phyloP scores from a whole-genome alignment of 164 flowering plant species.

The Piper longum region DNA sequence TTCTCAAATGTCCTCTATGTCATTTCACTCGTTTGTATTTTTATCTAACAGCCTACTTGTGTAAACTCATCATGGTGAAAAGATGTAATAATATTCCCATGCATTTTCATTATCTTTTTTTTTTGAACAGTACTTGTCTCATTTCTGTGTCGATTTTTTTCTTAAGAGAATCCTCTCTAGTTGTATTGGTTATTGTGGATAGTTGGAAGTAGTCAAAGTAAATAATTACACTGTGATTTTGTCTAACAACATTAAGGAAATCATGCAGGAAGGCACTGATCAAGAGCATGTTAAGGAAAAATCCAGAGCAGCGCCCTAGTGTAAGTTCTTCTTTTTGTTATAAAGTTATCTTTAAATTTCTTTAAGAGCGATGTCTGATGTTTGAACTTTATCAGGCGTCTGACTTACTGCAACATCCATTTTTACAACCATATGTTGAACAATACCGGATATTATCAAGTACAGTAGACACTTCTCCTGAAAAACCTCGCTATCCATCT shows the following conservation, averaged over 20 bases:
- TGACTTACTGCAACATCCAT: slow-evolving; percentile 78
- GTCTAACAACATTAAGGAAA: slow-evolving; percentile 5
- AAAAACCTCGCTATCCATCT: slow-evolving; percentile 29
- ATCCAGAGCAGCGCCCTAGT: slow-evolving; percentile 89
- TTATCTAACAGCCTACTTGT: background rate
- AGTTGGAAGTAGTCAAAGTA: background rate
- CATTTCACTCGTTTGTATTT: background rate
- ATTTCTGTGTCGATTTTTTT: background rate
- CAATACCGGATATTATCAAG: slow-evolving; percentile 40
- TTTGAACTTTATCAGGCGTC: slow-evolving; percentile 55
- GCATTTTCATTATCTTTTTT: background rate
- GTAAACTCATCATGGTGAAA: background rate
- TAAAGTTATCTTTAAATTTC: background rate
- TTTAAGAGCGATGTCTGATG: background rate
- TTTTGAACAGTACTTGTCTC: background rate
- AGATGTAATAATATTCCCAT: background rate
- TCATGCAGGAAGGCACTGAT: slow-evolving; percentile 71
- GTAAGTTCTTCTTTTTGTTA: slow-evolving; percentile 26
- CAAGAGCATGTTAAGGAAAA: slow-evolving; percentile 93
- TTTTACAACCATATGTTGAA: slow-evolving; percentile 75
- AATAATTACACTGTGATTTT: background rate
- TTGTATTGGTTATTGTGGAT: too few relatives aligned
- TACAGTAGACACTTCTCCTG: slow-evolving; percentile 28
- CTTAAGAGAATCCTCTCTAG: background rate
- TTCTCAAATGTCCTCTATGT: background rate